A percentile compares a stretch with the other conserved stretches of the same genome.
Conservation (phyloP, 345 rosid species). For the Bruguiera gymnorhiza region DNA sequence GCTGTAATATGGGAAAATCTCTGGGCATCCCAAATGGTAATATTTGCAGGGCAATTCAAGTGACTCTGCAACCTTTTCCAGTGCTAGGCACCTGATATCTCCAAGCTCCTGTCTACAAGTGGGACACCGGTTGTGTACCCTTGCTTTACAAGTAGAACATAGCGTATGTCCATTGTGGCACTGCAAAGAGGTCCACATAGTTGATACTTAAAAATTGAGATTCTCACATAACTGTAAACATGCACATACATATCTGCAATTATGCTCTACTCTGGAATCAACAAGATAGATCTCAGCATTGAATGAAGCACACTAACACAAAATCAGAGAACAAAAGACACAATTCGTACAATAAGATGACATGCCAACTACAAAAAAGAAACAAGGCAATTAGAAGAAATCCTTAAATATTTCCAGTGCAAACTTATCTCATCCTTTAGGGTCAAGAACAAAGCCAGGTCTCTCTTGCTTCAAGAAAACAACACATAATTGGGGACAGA, state of each 20-base stretch:
- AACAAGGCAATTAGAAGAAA: not conserved
- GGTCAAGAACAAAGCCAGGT: too few species aligned
- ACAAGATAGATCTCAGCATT: not conserved
- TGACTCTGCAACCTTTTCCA: constrained; percentile 78
- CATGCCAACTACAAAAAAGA: not conserved
- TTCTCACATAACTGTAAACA: not conserved
- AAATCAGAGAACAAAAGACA: not conserved
- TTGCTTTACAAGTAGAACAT: constrained; percentile 75
- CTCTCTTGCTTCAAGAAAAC: too few species aligned
- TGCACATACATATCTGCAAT: not conserved
- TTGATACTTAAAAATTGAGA: constrained; percentile 1
- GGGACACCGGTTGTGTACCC: constrained; percentile 75
- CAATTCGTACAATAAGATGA: not conserved
- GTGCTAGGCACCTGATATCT: constrained; percentile 75
- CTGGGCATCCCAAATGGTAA: constrained; percentile 66
- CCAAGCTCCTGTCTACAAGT: constrained; percentile 82
- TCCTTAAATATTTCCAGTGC: too few species aligned
- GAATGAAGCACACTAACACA: not conserved
- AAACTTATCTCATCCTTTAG: too few species aligned
- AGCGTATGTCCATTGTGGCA: constrained; percentile 79
- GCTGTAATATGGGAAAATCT: constrained; percentile 76
- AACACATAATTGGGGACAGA: too few species aligned
- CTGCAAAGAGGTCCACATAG: constrained; percentile 35
- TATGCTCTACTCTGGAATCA: not conserved
- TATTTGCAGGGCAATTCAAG: constrained; percentile 80